Base-by-base conservation (phyloP, 1,139 yeast genomes). In the Pichia sp. region DNA sequence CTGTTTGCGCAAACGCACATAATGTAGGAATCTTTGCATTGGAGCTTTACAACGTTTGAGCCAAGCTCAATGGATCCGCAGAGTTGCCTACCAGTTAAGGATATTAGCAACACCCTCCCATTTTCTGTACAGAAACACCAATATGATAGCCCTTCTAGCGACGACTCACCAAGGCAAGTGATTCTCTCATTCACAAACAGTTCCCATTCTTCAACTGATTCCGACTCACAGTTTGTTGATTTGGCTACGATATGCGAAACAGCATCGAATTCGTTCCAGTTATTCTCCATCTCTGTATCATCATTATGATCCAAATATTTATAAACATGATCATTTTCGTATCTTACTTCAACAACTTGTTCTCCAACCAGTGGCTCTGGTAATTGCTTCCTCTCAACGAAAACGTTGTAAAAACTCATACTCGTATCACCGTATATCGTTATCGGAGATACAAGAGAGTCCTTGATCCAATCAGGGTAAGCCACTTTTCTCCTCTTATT, bases 71-170 rank as follows among this genome's bases (percentile, higher is more conserved):
- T 67, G n/a, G 75, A 67, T 2, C 87, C 84, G 52, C 73, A 67
- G 0, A 75, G 59, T 34, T 71, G 71, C 29, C 75, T 66, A 1
- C 95, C 96, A 1, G 86, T 79, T 1, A 87, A 81, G 11, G 84
- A 78, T 0, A 95, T 79, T 73, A 96, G 79, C 65, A 87, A 88
- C 3, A 82, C 60, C 4, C 82, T 77, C 1, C 90, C 90, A 49
- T 82, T 79, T 29, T 93, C 90, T 0, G 96, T 82, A 4, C 86
- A 82, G 40, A 92, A 70, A n/a, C 75, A 79, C 75, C 79, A 76
- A 57, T 70, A 78, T 23, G 63, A 63, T 34, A 63, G 49, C 11
- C 36, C 52, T 8, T 43, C 41, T 41, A 54, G 60, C 1, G 53
- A 49, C 1, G 69, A 62, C 19, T 57, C 63, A 36, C 60, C 59